Evolutionary conservation across 2,329 filamentous ascomycete species (phyloP), one percentile per base, ranked within the genome.

Genomic region (Curvularia verruculosa): DNA sequence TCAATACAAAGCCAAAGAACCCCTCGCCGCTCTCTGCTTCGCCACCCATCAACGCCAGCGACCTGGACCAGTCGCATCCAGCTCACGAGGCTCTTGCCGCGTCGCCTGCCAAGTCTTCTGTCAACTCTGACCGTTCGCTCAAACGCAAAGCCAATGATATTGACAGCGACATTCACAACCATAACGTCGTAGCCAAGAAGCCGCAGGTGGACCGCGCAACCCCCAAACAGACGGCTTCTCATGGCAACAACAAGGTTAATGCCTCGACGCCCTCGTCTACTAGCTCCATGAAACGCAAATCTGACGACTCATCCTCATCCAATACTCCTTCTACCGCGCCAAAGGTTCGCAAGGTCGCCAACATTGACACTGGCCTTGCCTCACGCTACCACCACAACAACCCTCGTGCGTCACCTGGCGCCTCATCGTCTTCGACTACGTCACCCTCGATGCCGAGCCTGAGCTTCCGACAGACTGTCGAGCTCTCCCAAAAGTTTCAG

Each of bases 11-110:
- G 40, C 84, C 85, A 1, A 83, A 82, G 67, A 87, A 87, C 51
- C 85, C 85, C 2, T 87, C 86, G 15, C 85, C 85, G 12, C 80
- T 87, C 10, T 85, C 83, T 9, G 84, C 84, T 6, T 87, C 85
- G 2, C 84, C 84, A 21, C 85, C 85, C 5, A 81, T 85, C 58
- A 87, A 85, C 69, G 83, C 83, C 26, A 87, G 85, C 19, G 84
- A 87, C 67, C 76, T 83, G 53, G 78, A 84, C 59, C 76, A 81
- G 66, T 75, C 77, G 61, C 68, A 78, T 50, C 74, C 75, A 12
- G 71, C 75, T 13, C 71, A 77, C 64, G 77, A 76, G 44, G 70
- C 69, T 10, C 72, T 75, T 24, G 73, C 71, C 12, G 73, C 69
- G 8, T 77, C 75, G 4, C 69, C 73, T 2, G 70, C 69, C 13